A percentile compares a stretch with the other conserved stretches of the same genome.
Evolutionary conservation across 2,329 filamentous ascomycete genomes (phyloP).

Genomic region (Mycosphaerelloides madeirae): DNA sequence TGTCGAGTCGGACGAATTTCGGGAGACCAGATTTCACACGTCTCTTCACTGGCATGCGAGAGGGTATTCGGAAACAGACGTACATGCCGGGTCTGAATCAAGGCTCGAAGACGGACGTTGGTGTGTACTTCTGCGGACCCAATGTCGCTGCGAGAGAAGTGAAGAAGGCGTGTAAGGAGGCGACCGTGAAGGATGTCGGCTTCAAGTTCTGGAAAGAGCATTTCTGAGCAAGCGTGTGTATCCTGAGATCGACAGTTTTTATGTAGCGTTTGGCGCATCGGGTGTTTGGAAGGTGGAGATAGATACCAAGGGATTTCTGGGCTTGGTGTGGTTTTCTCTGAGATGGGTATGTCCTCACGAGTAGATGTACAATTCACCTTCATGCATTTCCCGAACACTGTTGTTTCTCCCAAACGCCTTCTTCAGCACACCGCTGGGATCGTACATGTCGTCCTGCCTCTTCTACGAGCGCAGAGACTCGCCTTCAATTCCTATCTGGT

Average conservation of each 20-base stretch:
- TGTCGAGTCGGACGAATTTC: conserved; percentile 87
- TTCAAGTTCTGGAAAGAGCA: conserved; percentile 99
- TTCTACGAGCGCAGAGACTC: too few relatives aligned
- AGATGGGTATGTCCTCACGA: conserved; percentile 7
- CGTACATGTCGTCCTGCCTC: background rate
- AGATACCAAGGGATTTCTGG: conserved; percentile 5
- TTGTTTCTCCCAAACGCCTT: too few relatives aligned
- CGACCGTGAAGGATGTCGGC: conserved; percentile 71
- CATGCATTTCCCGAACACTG: background rate
- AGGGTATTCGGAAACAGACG: conserved; percentile 77
- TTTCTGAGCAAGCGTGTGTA: conserved; percentile 35
- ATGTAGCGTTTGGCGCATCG: conserved; percentile 3
- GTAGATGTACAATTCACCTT: conserved; percentile 8
- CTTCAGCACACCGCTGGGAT: too few relatives aligned
- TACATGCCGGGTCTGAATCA: conserved; percentile 76
- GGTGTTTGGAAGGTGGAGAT: background rate
- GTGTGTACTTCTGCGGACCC: conserved; percentile 96
- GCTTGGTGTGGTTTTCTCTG: background rate
- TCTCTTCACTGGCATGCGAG: conserved; percentile 77
- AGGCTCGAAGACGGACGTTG: conserved; percentile 70
- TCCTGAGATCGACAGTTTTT: background rate
- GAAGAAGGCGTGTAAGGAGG: conserved; percentile 69
- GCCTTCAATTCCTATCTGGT: too few relatives aligned
- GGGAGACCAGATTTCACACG: conserved; percentile 83
- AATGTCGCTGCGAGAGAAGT: conserved; percentile 77